Conservation (phyloP, 305 asterid species). For the Rubia balearica region DNA sequence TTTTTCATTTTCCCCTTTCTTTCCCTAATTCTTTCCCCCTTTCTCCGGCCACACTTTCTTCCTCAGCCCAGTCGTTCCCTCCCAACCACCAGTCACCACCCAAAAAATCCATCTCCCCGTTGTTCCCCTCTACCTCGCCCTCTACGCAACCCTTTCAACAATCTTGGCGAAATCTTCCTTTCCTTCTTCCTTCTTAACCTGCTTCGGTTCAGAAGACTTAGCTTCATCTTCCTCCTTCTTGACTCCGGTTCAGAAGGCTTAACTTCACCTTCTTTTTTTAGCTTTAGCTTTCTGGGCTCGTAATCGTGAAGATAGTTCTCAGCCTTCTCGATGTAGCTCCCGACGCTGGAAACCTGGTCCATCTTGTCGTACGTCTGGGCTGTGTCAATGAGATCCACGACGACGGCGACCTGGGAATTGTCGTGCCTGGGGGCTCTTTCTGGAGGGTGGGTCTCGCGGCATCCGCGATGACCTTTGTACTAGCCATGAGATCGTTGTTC, state of each 20-base stretch:
- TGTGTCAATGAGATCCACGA: constrained; percentile 34
- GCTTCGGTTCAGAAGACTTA: neutral
- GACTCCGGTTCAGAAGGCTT: too few relatives aligned
- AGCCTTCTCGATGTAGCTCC: constrained; percentile 30
- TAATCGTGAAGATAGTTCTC: constrained; percentile 31
- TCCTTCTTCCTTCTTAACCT: neutral
- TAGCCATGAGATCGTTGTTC: constrained; percentile 7
- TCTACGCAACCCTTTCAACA: neutral
- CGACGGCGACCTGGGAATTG: constrained; percentile 47
- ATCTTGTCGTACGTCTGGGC: constrained; percentile 33
- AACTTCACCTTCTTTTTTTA: too few relatives aligned
- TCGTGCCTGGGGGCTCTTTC: constrained; percentile 29
- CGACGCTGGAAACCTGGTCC: constrained; percentile 22
- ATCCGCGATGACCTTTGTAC: constrained; percentile 15
- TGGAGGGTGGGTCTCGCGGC: constrained; percentile 20
- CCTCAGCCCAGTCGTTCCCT: too few relatives aligned
- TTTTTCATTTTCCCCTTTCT: too few relatives aligned
- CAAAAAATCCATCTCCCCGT: too few relatives aligned
- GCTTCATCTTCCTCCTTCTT: too few relatives aligned
- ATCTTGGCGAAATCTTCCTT: neutral
- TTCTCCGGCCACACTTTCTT: too few relatives aligned
- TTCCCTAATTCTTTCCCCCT: too few relatives aligned
- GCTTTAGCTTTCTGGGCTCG: constrained; percentile 16
- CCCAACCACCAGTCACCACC: too few relatives aligned
- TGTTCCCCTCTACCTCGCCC: too few relatives aligned